Conservation (phyloP, 495 filamentous ascomycete genomes). For the Trichoderma parareesei region DNA sequence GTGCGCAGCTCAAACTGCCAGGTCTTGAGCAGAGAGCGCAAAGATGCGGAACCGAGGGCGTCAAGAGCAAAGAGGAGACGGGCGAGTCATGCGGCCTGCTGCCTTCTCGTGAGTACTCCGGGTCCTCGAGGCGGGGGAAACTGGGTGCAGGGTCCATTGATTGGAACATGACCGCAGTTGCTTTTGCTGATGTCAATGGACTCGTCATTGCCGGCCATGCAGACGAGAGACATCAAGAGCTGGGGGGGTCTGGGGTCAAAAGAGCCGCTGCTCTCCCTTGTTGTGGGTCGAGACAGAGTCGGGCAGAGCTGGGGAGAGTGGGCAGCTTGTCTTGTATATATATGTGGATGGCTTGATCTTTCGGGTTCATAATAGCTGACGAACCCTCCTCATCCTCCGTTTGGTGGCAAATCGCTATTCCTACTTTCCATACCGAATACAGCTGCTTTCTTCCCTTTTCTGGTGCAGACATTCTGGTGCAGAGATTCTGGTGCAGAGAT, state of each 20-base stretch:
- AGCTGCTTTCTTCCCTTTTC: neutral
- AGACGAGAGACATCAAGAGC: constrained; percentile 4
- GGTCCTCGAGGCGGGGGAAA: neutral
- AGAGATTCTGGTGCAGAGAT: too few relatives aligned
- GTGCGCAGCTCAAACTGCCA: constrained; percentile 1
- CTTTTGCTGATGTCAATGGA: neutral
- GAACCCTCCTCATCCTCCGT: neutral
- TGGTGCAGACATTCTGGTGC: too few relatives aligned
- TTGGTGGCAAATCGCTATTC: neutral
- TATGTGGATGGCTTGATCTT: constrained; percentile 1
- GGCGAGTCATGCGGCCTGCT: neutral
- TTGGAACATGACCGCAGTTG: neutral
- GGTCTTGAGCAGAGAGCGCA: neutral
- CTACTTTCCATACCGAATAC: neutral
- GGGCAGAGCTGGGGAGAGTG: neutral
- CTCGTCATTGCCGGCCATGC: neutral
- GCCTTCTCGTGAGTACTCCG: neutral
- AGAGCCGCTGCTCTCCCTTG: neutral
- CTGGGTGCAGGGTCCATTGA: neutral
- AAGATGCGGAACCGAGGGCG: neutral
- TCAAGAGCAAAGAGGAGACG: neutral
- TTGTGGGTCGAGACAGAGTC: neutral
- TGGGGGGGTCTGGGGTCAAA: neutral
- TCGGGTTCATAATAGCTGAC: neutral
- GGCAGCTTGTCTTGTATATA: neutral